phyloP scores from a whole-genome alignment of 441 rosid species.

The Melianthus villosus region DNA sequence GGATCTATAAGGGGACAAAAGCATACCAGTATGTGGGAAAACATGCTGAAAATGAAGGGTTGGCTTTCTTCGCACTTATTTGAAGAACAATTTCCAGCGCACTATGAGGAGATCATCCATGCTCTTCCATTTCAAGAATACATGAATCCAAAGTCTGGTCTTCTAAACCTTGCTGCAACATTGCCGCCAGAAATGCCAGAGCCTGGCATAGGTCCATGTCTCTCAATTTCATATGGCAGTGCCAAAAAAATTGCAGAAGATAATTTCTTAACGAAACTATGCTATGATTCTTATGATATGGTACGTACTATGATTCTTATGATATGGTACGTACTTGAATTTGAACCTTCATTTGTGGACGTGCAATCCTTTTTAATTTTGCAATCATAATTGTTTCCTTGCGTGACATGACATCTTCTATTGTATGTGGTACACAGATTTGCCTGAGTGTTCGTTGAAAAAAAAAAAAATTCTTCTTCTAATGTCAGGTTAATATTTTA shows the following conservation, averaged over 20 bases:
- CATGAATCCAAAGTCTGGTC: constrained; percentile 63
- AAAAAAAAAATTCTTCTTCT: too few species aligned
- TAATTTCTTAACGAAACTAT: constrained; percentile 47
- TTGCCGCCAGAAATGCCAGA: constrained; percentile 29
- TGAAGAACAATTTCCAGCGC: constrained; percentile 70
- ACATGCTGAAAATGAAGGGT: constrained; percentile 69
- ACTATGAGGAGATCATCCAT: constrained; percentile 48
- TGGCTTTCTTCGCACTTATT: constrained; percentile 78
- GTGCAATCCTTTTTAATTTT: too few species aligned
- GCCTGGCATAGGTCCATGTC: constrained; percentile 65
- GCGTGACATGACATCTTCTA: too few species aligned
- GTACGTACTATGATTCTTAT: too few species aligned
- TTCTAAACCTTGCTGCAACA: constrained; percentile 58
- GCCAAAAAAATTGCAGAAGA: constrained; percentile 42
- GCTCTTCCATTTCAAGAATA: constrained; percentile 68
- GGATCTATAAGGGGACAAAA: constrained; percentile 58
- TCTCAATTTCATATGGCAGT: constrained; percentile 63
- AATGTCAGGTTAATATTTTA: constrained; percentile 77
- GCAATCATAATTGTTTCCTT: too few species aligned
- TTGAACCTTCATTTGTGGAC: too few species aligned
- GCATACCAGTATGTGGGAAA: constrained; percentile 47
- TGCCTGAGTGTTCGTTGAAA: too few species aligned
- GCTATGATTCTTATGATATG: constrained; percentile 58
- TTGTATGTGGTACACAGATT: too few species aligned
- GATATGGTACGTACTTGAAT: too few species aligned